phyloP scores from a whole-genome alignment of 208 protist genomes.

The Acanthamoeba healyi region DNA sequence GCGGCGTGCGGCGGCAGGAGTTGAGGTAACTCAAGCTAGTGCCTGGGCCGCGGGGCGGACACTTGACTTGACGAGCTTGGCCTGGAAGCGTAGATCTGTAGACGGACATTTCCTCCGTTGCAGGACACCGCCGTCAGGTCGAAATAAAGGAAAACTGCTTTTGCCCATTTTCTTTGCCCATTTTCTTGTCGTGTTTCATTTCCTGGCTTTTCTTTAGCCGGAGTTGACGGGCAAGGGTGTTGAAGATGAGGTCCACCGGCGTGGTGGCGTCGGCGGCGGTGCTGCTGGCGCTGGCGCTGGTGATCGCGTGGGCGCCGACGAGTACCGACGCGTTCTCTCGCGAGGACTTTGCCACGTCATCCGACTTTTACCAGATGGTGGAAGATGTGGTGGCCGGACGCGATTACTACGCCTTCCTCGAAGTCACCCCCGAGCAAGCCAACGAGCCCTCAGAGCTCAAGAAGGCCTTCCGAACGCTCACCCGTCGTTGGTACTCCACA shows the following conservation, averaged over 20 bases:
- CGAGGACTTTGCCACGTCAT: neutral
- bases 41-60: too few species aligned
- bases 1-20: too few species aligned
- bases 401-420: constrained; percentile 59
- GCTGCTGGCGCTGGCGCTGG: neutral
- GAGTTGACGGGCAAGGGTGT: too few species aligned
- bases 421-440: constrained; percentile 19
- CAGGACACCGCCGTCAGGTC: too few species aligned
- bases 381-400: constrained; percentile 11
- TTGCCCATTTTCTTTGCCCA: too few species aligned
- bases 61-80: too few species aligned
- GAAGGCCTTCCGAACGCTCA: constrained; percentile 27
- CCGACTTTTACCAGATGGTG: neutral
- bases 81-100: too few species aligned
- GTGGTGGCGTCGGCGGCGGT: neutral
- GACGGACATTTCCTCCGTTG: too few species aligned
- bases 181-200: neutral
- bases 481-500: neutral
- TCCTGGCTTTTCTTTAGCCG: too few species aligned
- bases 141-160: too few species aligned
- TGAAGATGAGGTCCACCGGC: neutral
- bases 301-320: neutral
- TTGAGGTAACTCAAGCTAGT: too few species aligned
- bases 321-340: neutral
- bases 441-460: neutral